phyloP scores from a whole-genome alignment of 2,329 filamentous ascomycete genomes.

The Hypoxylon sp. region DNA sequence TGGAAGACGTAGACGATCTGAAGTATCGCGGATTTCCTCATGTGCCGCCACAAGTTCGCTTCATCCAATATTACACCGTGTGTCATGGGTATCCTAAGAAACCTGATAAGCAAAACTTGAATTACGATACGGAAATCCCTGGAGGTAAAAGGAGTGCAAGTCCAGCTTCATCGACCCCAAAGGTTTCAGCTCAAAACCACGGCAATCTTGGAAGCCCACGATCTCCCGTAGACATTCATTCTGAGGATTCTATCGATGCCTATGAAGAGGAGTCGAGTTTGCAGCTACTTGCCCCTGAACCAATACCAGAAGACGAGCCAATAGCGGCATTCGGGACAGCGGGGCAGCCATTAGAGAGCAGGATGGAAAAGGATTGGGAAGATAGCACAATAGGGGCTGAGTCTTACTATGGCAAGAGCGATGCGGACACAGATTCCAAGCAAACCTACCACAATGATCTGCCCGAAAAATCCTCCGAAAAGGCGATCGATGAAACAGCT shows the following conservation, averaged over 20 bases:
- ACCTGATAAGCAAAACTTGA: conserved; percentile 53
- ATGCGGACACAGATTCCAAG: conserved; percentile 5
- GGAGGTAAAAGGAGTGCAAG: conserved; percentile 32
- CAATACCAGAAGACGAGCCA: conserved; percentile 48
- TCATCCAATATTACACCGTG: conserved; percentile 93
- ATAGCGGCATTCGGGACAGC: conserved; percentile 5
- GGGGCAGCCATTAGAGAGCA: not conserved
- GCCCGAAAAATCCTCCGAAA: conserved; percentile 8
- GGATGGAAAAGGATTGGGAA: not conserved
- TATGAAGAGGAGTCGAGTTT: conserved; percentile 46
- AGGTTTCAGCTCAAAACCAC: conserved; percentile 64
- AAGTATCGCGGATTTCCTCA: conserved; percentile 55
- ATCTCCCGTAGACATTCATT: conserved; percentile 32
- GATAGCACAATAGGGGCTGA: not conserved
- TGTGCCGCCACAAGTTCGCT: conserved; percentile 73
- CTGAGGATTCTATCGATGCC: conserved; percentile 32
- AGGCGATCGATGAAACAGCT: conserved; percentile 19
- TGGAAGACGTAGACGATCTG: conserved; percentile 79
- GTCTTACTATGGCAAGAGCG: conserved; percentile 1
- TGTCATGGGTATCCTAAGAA: conserved; percentile 79
- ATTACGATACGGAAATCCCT: conserved; percentile 35
- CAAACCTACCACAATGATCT: conserved; percentile 13
- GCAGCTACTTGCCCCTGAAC: conserved; percentile 49
- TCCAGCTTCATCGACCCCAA: conserved; percentile 55
- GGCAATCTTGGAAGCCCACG: conserved; percentile 52